Evolutionary conservation across 2,329 filamentous ascomycete species (phyloP).

Genomic region (Grosmannia serpens): DNA sequence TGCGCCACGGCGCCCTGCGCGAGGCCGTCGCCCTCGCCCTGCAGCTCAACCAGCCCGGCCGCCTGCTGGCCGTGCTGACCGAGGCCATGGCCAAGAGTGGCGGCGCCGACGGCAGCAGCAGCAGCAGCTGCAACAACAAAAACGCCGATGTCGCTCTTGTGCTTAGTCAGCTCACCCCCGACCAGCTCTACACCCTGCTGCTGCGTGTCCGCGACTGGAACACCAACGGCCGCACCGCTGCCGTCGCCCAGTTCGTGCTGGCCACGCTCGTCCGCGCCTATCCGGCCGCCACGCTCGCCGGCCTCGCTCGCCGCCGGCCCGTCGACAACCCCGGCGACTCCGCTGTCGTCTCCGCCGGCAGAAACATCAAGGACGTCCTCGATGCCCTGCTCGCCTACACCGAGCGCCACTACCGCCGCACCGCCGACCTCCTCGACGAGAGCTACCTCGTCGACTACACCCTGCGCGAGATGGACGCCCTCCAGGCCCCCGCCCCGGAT

Average conservation of each 20-base stretch:
- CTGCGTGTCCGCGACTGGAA: conserved; percentile 90
- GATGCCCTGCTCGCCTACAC: conserved; percentile 85
- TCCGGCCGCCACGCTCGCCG: conserved; percentile 64
- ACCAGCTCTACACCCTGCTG: conserved; percentile 76
- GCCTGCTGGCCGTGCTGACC: conserved; percentile 74
- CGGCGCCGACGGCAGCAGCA: background rate
- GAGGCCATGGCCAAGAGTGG: conserved; percentile 55
- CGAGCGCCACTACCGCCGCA: conserved; percentile 79
- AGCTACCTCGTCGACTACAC: conserved; percentile 93
- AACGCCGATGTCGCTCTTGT: conserved; percentile 70
- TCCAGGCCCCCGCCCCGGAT: conserved; percentile 27
- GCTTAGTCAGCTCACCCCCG: conserved; percentile 63
- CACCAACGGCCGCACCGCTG: conserved; percentile 78
- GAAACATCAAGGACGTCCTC: conserved; percentile 65
- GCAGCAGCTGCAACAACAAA: background rate
- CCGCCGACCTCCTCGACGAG: conserved; percentile 86
- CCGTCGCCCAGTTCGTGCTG: conserved; percentile 75
- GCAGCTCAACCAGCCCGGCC: conserved; percentile 85
- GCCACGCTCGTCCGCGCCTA: conserved; percentile 71
- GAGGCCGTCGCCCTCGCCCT: conserved; percentile 87
- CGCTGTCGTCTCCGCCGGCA: conserved; percentile 37
- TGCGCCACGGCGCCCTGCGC: conserved; percentile 75
- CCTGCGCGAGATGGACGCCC: conserved; percentile 79
- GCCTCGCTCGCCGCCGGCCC: conserved; percentile 43
- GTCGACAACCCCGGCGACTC: background rate